Conservation (phyloP, 345 rosid genomes). For the Pugionium cornutum region DNA sequence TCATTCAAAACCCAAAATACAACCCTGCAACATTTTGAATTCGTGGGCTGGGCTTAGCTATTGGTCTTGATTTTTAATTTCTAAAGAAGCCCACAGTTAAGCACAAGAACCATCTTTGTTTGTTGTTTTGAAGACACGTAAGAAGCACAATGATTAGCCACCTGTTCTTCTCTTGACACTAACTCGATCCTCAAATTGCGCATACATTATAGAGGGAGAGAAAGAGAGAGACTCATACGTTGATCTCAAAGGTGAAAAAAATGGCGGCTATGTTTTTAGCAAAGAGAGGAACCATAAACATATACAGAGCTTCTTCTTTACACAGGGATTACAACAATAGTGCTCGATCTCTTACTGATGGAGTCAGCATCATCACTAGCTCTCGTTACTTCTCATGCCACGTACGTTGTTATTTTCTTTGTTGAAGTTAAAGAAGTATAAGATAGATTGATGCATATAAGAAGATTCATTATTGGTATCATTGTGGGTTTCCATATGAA, state of each 20-base stretch:
- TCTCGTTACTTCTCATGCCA: constrained; percentile 30
- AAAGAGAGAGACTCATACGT: neutral
- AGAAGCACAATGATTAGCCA: constrained; percentile 5
- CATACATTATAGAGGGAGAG: neutral
- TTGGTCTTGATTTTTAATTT: neutral
- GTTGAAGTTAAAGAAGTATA: neutral
- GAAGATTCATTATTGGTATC: neutral
- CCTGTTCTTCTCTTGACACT: constrained; percentile 28
- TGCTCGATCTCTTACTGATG: constrained; percentile 13
- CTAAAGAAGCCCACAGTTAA: neutral
- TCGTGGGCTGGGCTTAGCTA: constrained; percentile 7
- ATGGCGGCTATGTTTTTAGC: constrained; percentile 32
- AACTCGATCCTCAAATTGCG: constrained; percentile 4
- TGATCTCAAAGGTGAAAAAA: constrained; percentile 9
- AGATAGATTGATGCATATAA: constrained; percentile 6
- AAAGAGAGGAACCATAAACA: constrained; percentile 27
- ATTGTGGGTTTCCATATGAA: neutral
- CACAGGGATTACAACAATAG: neutral
- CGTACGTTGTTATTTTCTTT: constrained; percentile 13
- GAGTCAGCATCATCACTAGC: constrained; percentile 23
- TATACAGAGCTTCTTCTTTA: constrained; percentile 16
- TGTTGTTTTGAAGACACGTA: constrained; percentile 22
- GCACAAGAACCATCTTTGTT: constrained; percentile 8
- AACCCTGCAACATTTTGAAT: neutral
- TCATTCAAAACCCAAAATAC: neutral